phyloP scores from a whole-genome alignment of 2,329 filamentous ascomycete genomes.

The Microcyclosporella mali region DNA sequence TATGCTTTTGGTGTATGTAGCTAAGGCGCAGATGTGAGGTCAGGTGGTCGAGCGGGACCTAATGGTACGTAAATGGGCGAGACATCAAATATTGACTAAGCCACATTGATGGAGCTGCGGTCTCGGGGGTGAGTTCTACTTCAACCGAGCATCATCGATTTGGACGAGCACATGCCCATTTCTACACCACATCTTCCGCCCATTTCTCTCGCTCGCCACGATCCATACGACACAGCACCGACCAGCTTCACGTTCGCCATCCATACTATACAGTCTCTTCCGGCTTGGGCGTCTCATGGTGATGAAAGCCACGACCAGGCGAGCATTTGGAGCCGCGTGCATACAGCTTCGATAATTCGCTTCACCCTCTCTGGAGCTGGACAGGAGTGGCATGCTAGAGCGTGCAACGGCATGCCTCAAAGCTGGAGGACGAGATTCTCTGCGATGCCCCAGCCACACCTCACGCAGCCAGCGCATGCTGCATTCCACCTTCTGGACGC shows the following conservation, averaged over 20 bases:
- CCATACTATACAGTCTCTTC: background rate
- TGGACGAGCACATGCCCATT: too few relatives aligned
- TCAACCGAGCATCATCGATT: too few relatives aligned
- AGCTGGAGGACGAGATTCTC: conserved; percentile 48
- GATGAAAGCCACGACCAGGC: background rate
- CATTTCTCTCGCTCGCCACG: background rate
- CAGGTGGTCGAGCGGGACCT: too few relatives aligned
- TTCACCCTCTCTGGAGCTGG: too few relatives aligned
- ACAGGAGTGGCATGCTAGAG: conserved; percentile 50
- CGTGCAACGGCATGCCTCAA: conserved; percentile 54
- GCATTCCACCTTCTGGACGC: conserved; percentile 52
- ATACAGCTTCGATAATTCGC: conserved; percentile 1
- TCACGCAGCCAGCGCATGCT: conserved; percentile 44
- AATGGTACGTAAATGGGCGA: too few relatives aligned
- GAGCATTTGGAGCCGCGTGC: background rate
- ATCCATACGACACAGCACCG: background rate
- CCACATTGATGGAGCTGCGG: too few relatives aligned
- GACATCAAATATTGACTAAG: too few relatives aligned
- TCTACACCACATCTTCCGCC: too few relatives aligned
- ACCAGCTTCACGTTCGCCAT: background rate
- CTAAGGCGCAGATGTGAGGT: too few relatives aligned
- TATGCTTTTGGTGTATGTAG: background rate
- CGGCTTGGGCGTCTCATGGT: background rate
- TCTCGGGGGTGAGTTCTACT: too few relatives aligned
- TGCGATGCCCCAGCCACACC: conserved; percentile 35